A percentile compares a stretch with the other conserved stretches of the same genome.
phyloP scores from a whole-genome alignment of 139 green algal species.

The Closterium sp. region DNA sequence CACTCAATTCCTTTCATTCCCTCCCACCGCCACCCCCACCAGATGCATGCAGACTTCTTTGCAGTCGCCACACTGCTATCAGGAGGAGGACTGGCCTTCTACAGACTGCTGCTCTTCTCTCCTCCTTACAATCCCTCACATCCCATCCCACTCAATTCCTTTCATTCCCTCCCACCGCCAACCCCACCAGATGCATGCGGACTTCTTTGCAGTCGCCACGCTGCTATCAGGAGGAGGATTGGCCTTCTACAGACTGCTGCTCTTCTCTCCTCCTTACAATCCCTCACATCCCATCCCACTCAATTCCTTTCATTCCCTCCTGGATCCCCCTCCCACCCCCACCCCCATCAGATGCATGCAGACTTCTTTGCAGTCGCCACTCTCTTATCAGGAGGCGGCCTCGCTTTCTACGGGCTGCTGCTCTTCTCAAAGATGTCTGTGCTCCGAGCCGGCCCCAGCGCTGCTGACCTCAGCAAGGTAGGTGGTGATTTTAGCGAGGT shows the following conservation, averaged over 20 bases:
- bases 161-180: not conserved
- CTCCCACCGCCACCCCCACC: too few relatives aligned
- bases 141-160: too few relatives aligned
- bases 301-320: too few relatives aligned
- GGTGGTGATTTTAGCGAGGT: not conserved
- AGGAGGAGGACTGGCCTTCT: not conserved
- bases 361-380: conserved; percentile 3
- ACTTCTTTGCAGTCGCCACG: conserved; percentile 3
- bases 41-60: not conserved
- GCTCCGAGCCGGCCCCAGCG: not conserved
- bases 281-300: not conserved
- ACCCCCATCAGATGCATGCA: not conserved
- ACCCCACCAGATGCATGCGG: not conserved
- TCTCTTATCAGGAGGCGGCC: not conserved
- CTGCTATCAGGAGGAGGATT: not conserved
- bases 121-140: not conserved
- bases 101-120: too few relatives aligned
- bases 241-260: not conserved
- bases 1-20: too few relatives aligned
- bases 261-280: not conserved
- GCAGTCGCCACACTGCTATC: not conserved
- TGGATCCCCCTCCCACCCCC: not conserved
- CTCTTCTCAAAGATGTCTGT: not conserved
- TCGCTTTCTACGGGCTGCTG: not conserved
- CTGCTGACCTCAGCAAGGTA: too few relatives aligned